Evolutionary conservation across 345 rosid species (phyloP), one percentile per base, ranked within the genome.

Genomic region (Bruguiera parviflora): DNA sequence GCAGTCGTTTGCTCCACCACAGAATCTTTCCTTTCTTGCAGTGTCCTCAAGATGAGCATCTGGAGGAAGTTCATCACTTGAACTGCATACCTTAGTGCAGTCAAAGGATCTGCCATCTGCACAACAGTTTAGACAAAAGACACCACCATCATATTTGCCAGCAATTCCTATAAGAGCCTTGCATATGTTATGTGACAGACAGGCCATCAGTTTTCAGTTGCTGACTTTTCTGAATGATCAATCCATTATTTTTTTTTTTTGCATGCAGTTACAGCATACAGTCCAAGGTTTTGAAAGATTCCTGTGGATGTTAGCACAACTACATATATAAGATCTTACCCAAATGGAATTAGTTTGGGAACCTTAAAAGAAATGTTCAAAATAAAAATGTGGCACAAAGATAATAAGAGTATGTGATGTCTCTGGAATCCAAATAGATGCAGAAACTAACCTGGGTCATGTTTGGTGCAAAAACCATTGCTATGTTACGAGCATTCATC

Each of bases 1-100:
- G 63, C 5, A 43, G 64, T 35, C n/a, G 57, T 35, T 55, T 43
- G 43, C 33, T 68, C 73, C 57, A 68, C 56, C 19, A 63, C 53
- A 19, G 72, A 68, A 67, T 74, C 77, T 63, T 74, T 67, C 49
- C 77, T 62, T 31, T 68, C 68, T 46, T 49, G 58, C 27, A 74
- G 59, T 43, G 73, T 68, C 53, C 77, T 56, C 46, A 74, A 47
- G 64, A 74, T 74, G 32, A 74, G 73, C 10, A 64, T 68, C 68
- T 63, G 68, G 49, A 74, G 77, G 59, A 74, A 74, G 63, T 74
- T 74, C 78, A 74, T 74, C 60, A 74, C 78, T 43, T 74, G 78
- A 35, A 74, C 78, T 4, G 72, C 78, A 62, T 74, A 68, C 78
- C 69, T 74, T 20, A 74, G 53, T 49, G 78, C 78, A 58, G 73